Evolutionary conservation across 805 yeast species (phyloP).

Genomic region (Hemisphaericaspora nanyangensis): DNA sequence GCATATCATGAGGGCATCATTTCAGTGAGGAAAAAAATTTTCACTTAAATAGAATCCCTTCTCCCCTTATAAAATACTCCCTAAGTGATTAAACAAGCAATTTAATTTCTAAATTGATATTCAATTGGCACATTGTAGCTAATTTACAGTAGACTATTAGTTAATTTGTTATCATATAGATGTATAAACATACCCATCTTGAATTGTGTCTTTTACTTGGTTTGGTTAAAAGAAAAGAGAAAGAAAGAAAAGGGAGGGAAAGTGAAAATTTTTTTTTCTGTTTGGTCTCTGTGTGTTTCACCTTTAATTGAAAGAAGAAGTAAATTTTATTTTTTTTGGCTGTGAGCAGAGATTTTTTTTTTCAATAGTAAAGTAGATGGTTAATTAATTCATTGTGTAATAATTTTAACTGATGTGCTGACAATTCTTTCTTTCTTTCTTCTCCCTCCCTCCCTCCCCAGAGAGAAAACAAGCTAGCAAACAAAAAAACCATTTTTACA

Average conservation of each 20-base stretch:
- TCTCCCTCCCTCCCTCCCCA: neutral
- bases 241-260: constrained; percentile 2
- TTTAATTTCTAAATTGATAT: neutral
- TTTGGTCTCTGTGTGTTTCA: constrained; percentile 8
- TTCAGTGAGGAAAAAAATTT: neutral
- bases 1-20: too few species aligned
- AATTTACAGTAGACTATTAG: too few species aligned
- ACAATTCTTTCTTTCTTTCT: neutral
- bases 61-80: neutral
- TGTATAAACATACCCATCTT: constrained; percentile 10
- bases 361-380: too few species aligned
- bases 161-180: too few species aligned
- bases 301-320: neutral
- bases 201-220: constrained; percentile 6
- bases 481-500: neutral
- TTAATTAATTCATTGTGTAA: too few species aligned
- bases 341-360: neutral
- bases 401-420: too few species aligned
- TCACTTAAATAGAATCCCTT: neutral
- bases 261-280: constrained; percentile 1
- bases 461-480: too few species aligned
- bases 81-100: neutral
- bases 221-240: constrained; percentile 5
- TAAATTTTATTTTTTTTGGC: too few species aligned
- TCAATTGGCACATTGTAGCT: too few species aligned